Conservation (phyloP, 148 eudicot genomes). For the Vaccinium myrtillus region DNA sequence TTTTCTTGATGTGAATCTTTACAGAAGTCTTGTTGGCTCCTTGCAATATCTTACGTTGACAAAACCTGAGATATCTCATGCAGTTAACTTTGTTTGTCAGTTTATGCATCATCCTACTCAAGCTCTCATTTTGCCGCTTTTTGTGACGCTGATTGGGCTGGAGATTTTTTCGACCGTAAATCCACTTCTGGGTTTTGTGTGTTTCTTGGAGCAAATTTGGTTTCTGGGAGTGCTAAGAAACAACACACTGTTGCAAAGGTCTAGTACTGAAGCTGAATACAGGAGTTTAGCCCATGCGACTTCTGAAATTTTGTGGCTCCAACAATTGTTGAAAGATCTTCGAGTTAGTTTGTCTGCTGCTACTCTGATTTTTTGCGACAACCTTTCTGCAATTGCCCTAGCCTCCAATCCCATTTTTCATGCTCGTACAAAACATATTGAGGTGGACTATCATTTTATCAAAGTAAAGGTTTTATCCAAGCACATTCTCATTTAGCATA, state of each 20-base stretch:
- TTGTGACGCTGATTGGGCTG: not conserved
- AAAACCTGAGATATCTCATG: not conserved
- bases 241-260: not conserved
- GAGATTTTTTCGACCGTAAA: not conserved
- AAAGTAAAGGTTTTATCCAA: not conserved
- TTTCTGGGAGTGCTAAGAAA: not conserved
- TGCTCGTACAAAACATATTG: not conserved
- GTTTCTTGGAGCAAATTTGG: not conserved
- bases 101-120: not conserved
- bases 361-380: not conserved
- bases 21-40: not conserved
- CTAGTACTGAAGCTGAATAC: not conserved
- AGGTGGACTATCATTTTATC: not conserved
- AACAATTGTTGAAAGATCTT: not conserved
- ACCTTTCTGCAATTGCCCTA: not conserved
- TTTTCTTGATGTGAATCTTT: no score
- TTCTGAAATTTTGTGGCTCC: not conserved
- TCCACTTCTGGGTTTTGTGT: not conserved
- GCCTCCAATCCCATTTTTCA: not conserved
- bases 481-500: not conserved
- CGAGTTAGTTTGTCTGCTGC: no score
- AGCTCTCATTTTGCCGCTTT: not conserved
- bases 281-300: not conserved
- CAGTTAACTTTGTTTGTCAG: not conserved
- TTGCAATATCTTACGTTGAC: not conserved